Base-by-base conservation (phyloP, 2,329 filamentous ascomycete species). In the Diaporthe ampelina region DNA sequence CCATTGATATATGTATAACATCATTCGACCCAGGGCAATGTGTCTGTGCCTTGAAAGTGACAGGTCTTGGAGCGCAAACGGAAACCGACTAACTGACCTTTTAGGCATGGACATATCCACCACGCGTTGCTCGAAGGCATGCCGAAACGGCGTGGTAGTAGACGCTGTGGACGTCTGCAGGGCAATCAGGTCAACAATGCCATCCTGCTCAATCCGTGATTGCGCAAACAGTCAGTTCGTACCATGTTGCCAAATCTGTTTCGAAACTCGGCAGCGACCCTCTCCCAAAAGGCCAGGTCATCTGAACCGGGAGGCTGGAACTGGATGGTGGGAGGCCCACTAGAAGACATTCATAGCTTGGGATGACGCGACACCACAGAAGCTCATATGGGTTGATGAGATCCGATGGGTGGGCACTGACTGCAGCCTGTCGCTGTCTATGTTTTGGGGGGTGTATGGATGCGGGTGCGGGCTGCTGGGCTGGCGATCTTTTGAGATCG, bases 1-100 rank as follows among this genome's bases (percentile, higher is more conserved):
- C 97, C 97, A 99, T 98, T 97, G 93, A 94, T 92, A 92, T 89
- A 86, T 86, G 86, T 89, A 88, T 73, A 94, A 97, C 95, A 97
- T 97, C 88, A 91, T 87, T 79, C 86, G 79, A 80, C 83, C 79
- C 80, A 45, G 58, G 56, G 26, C 80, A 80, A 77, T 80, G 76
- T 77, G 72, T 40, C 21, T 72, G 48, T 65, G 32, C 13, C 35
- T 61, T 72, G 43, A 68, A 72, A 80, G 61, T 76, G 73, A 57
- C 70, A 73, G 57, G 59, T 52, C 26, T 4, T 8, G n/a, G 19
- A 26, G 3, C 8, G 40, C 48, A 57, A 77, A 78, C 77, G 65
- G 17, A 72, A 29, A 45, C 73, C 65, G 73, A 89, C 93, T 86
- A 92, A 98, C 93, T 86, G 92, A 98, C 97, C 92, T 94, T 85